Conservation (phyloP, 257 asterid genomes). For the Paulownia fortunei region DNA sequence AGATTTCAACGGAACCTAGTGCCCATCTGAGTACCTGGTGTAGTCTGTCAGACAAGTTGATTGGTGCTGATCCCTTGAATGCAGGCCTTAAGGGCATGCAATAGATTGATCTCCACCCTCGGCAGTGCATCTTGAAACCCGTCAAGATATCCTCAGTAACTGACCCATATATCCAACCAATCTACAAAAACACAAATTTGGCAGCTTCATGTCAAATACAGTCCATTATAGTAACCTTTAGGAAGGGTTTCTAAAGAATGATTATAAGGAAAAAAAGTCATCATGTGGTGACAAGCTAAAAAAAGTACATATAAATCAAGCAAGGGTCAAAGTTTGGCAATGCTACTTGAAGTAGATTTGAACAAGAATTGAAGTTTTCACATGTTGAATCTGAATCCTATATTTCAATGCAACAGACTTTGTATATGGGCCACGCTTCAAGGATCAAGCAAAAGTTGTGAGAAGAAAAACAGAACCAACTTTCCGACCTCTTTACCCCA, state of each 20-base stretch:
- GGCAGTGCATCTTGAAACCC: conserved; percentile 99
- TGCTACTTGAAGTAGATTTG: too few relatives aligned
- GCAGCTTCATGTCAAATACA: neutral
- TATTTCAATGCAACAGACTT: neutral
- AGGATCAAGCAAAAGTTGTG: neutral
- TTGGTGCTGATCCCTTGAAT: conserved; percentile 97
- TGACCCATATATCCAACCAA: conserved; percentile 98
- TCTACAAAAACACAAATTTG: conserved; percentile 47
- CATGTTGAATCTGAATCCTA: neutral
- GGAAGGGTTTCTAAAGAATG: neutral
- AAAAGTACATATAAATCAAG: too few relatives aligned
- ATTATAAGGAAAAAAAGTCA: too few relatives aligned
- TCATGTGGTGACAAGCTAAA: too few relatives aligned
- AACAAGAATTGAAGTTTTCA: too few relatives aligned
- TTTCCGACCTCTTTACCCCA: conserved; percentile 97
- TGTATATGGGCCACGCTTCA: too few relatives aligned
- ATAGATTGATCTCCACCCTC: conserved; percentile 97
- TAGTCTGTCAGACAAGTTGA: conserved; percentile 93
- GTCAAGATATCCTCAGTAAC: conserved; percentile 96
- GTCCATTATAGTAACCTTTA: too few relatives aligned
- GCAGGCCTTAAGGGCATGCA: conserved; percentile 98
- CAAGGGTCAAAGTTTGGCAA: too few relatives aligned
- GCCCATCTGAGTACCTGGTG: conserved; percentile 99
- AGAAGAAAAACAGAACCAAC: neutral
- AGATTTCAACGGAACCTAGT: conserved; percentile 91